Conservation (phyloP, 2,329 filamentous ascomycete genomes). For the Botrytis fabae region DNA sequence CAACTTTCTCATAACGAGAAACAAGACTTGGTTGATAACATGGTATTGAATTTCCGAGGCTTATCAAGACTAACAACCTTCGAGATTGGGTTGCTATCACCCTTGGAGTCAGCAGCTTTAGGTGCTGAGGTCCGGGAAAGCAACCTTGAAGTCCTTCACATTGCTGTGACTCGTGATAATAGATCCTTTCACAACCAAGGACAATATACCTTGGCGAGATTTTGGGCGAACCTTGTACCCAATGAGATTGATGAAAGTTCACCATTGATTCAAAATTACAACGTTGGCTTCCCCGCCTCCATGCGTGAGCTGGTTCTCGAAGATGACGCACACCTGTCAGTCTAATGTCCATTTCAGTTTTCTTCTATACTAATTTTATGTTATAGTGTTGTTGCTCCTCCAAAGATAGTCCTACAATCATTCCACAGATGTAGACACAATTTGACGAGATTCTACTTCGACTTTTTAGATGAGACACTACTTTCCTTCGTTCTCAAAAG, state of each 20-base stretch:
- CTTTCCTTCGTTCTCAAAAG: slow-evolving; percentile 1
- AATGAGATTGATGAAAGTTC: slow-evolving; percentile 19
- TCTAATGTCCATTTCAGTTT: background rate
- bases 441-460: slow-evolving; percentile 21
- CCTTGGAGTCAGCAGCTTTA: slow-evolving; percentile 22
- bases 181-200: slow-evolving; percentile 20
- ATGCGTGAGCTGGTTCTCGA: slow-evolving; percentile 23
- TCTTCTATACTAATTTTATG: background rate
- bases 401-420: slow-evolving; percentile 21
- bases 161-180: slow-evolving; percentile 22
- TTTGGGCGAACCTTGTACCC: slow-evolving; percentile 19
- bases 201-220: slow-evolving; percentile 17
- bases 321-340: slow-evolving; percentile 23
- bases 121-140: slow-evolving; percentile 18
- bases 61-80: slow-evolving; percentile 19
- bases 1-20: background rate
- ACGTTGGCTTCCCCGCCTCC: slow-evolving; percentile 20
- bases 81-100: slow-evolving; percentile 23
- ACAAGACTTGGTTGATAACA: slow-evolving; percentile 1
- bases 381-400: slow-evolving; percentile 16
- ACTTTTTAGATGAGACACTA: slow-evolving; percentile 21
- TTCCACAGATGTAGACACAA: slow-evolving; percentile 18
- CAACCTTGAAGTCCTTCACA: slow-evolving; percentile 22
- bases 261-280: slow-evolving; percentile 8
- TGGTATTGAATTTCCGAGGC: slow-evolving; percentile 21